Evolutionary conservation across 2,329 filamentous ascomycete genomes (phyloP).

Genomic region (Trichoderma koningii): DNA sequence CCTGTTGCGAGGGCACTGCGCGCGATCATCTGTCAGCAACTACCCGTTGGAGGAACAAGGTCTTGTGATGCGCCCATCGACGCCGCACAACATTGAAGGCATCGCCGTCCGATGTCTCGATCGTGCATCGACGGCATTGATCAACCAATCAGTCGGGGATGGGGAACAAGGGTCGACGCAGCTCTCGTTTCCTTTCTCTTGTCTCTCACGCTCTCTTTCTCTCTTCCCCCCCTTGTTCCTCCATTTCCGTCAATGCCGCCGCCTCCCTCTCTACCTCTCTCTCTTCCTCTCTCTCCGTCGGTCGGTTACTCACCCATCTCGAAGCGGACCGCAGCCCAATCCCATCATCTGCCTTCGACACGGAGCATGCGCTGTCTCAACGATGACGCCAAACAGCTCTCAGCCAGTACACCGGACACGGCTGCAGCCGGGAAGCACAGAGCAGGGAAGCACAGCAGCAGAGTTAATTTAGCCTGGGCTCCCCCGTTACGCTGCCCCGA

Average conservation of each 20-base stretch:
- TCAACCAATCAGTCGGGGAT: not conserved
- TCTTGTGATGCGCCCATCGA: not conserved
- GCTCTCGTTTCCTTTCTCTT: not conserved
- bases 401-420: slow-evolving; percentile 24
- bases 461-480: slow-evolving; percentile 21
- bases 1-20: slow-evolving; percentile 61
- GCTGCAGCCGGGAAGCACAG: slow-evolving; percentile 24
- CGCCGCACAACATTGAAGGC: not conserved
- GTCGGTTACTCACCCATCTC: slow-evolving; percentile 34
- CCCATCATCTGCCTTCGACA: slow-evolving; percentile 29
- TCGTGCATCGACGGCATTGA: too few species aligned
- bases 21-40: slow-evolving; percentile 28
- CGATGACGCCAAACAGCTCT: slow-evolving; percentile 4
- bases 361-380: slow-evolving; percentile 29
- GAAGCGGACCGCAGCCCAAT: slow-evolving; percentile 33
- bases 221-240: not conserved
- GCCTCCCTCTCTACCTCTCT: not conserved
- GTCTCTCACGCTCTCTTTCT: not conserved
- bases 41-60: slow-evolving; percentile 7
- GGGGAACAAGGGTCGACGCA: not conserved
- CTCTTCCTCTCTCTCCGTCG: not conserved
- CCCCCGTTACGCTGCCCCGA: slow-evolving; percentile 7
- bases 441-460: slow-evolving; percentile 25
- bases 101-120: not conserved
- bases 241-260: not conserved